These are phyloP conservation scores for Aspergillus carlsbadensis DNA, from an alignment of 495 filamentous ascomycete species.

Conservation along the genomic window DNA sequence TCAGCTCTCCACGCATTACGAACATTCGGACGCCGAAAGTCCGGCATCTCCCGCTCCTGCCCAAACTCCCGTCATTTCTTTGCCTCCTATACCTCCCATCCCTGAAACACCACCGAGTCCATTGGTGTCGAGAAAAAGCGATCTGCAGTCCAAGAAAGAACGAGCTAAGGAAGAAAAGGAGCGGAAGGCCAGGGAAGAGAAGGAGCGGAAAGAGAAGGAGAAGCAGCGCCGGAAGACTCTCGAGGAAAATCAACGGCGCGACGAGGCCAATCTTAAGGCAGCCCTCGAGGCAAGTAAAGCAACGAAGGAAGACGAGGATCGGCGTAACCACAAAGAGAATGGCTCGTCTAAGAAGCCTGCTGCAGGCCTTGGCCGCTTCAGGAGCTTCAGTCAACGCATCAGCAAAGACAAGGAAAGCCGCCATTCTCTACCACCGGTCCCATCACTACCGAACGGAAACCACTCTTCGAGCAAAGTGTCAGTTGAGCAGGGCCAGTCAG, in stretches of 20 bases:
- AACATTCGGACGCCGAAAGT: slow-evolving; percentile 29
- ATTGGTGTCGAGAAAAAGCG: slow-evolving; percentile 45
- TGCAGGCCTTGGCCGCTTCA: slow-evolving; percentile 53
- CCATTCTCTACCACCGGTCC: slow-evolving; percentile 31
- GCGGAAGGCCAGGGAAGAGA: slow-evolving; percentile 57
- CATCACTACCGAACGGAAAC: slow-evolving; percentile 12
- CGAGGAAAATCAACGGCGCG: slow-evolving; percentile 50
- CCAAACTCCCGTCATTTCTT: slow-evolving; percentile 12
- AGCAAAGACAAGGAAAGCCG: slow-evolving; percentile 39
- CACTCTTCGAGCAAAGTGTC: background rate
- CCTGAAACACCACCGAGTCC: slow-evolving; percentile 30
- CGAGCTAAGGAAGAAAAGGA: slow-evolving; percentile 61
- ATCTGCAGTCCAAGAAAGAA: slow-evolving; percentile 46
- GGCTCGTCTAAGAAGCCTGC: slow-evolving; percentile 33
- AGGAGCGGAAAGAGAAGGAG: slow-evolving; percentile 63
- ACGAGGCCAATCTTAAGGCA: slow-evolving; percentile 57
- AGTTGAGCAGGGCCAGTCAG: slow-evolving; percentile 2
- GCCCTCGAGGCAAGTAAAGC: slow-evolving; percentile 58
- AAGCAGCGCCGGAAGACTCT: slow-evolving; percentile 67
- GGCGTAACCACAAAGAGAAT: slow-evolving; percentile 29
- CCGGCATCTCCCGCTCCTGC: slow-evolving; percentile 14
- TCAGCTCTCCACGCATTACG: slow-evolving; percentile 34
- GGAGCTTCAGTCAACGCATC: slow-evolving; percentile 56
- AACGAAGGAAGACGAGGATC: slow-evolving; percentile 51
- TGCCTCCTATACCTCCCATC: slow-evolving; percentile 38